These are phyloP conservation scores for Logfia minima DNA, from an alignment of 129 eudicot genomes.

Conservation along the genomic window DNA sequence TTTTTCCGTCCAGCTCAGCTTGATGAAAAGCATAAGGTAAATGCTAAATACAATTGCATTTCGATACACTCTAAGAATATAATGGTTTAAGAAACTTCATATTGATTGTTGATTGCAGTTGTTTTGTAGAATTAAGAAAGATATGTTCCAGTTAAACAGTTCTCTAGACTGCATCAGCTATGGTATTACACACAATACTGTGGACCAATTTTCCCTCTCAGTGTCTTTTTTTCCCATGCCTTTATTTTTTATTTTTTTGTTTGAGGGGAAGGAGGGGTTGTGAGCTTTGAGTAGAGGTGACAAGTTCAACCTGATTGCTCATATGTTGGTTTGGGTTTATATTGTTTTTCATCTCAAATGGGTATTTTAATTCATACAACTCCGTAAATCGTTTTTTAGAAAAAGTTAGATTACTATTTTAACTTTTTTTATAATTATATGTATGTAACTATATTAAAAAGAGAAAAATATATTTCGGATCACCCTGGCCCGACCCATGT, in stretches of 20 bases:
- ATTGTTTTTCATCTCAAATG: background rate
- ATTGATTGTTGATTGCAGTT: constrained; percentile 53
- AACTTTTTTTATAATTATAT: too few relatives aligned
- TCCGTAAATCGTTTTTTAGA: background rate
- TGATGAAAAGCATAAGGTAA: constrained; percentile 82
- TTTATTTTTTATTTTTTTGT: background rate
- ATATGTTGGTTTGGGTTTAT: background rate
- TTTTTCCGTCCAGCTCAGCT: constrained; percentile 81
- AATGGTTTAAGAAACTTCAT: constrained; percentile 13
- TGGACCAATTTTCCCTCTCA: background rate
- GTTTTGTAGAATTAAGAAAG: constrained; percentile 69
- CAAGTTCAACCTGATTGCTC: background rate
- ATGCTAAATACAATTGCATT: constrained; percentile 23
- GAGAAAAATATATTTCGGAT: background rate
- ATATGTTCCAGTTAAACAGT: constrained; percentile 47
- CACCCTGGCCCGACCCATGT: background rate
- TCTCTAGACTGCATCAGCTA: constrained; percentile 73
- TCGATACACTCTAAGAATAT: constrained; percentile 5
- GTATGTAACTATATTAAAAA: too few relatives aligned
- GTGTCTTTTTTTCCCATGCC: background rate
- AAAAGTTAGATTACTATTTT: background rate
- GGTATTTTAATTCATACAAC: background rate
- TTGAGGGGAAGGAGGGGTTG: background rate
- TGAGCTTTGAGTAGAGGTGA: background rate
- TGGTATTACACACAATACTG: constrained; percentile 42